Evolutionary conservation across 2,329 filamentous ascomycete species (phyloP).

Genomic region (Mycocentrospora acerina): DNA sequence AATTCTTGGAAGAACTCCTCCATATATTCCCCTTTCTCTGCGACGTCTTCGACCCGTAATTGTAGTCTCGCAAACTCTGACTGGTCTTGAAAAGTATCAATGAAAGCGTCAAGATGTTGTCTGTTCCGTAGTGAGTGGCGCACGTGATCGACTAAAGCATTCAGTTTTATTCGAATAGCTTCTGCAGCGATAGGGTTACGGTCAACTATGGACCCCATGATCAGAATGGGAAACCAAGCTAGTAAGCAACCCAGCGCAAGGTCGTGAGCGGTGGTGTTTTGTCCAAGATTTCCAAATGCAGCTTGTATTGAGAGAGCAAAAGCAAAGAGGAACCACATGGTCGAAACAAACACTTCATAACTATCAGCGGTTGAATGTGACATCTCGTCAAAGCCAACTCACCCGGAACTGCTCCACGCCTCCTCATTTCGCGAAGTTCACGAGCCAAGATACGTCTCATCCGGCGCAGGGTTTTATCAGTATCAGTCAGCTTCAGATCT

Average conservation of each 20-base stretch:
- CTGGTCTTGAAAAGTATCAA: conserved; percentile 27
- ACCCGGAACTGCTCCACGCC: conserved; percentile 44
- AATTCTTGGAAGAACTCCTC: conserved; percentile 45
- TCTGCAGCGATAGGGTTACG: conserved; percentile 49
- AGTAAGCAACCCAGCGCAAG: conserved; percentile 48
- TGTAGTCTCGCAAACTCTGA: conserved; percentile 24
- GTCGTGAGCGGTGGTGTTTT: conserved; percentile 48
- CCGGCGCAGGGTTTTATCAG: conserved; percentile 31
- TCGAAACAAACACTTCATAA: conserved; percentile 40
- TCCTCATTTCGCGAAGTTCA: conserved; percentile 44
- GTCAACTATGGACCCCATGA: conserved; percentile 49
- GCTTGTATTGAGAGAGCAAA: conserved; percentile 41
- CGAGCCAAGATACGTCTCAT: conserved; percentile 41
- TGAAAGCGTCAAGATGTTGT: conserved; percentile 26
- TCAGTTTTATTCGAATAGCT: conserved; percentile 43
- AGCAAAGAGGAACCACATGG: conserved; percentile 47
- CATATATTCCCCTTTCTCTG: conserved; percentile 20
- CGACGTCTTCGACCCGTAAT: conserved; percentile 27
- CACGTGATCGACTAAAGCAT: conserved; percentile 43
- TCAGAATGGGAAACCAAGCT: conserved; percentile 50
- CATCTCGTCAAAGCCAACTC: background rate
- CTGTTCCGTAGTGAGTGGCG: conserved; percentile 34
- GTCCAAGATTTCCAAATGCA: conserved; percentile 40
- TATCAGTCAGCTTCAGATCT: conserved; percentile 34
- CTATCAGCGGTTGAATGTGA: background rate